These are phyloP conservation scores for Ensete ventricosum DNA, from an alignment of 176 grass and related monocot genomes.

Conservation along the genomic window DNA sequence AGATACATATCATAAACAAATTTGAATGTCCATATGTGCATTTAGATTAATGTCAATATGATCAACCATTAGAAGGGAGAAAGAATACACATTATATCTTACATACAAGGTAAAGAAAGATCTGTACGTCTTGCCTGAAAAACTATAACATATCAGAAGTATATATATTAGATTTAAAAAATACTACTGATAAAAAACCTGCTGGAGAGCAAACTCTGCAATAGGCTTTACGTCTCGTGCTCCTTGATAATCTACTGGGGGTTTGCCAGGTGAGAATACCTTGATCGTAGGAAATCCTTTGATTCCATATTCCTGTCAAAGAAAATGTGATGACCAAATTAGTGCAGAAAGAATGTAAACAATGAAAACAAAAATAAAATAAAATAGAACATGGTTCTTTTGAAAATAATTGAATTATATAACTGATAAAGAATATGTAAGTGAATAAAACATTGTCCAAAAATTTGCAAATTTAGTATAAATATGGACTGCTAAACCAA, in stretches of 20 bases:
- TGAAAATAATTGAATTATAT: neutral
- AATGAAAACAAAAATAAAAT: constrained; percentile 3
- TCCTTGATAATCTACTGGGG: constrained; percentile 91
- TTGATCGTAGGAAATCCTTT: constrained; percentile 92
- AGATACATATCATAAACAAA: too few species aligned
- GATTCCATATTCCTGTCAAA: constrained; percentile 83
- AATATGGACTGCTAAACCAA: too few species aligned
- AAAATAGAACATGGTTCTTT: neutral
- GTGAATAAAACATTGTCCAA: too few species aligned
- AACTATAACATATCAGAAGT: constrained; percentile 5
- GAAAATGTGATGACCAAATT: constrained; percentile 9
- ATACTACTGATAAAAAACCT: constrained; percentile 40
- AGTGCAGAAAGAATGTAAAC: neutral
- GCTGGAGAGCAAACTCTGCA: constrained; percentile 72
- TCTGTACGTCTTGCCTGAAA: neutral
- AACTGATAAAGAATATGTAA: too few species aligned
- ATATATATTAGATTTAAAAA: constrained; percentile 18
- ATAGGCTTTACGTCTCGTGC: constrained; percentile 90
- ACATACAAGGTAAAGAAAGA: neutral
- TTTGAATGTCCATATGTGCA: neutral
- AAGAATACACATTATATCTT: too few species aligned
- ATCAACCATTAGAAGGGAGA: neutral
- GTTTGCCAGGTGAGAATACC: constrained; percentile 84
- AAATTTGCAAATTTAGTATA: too few species aligned
- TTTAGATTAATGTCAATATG: neutral